A percentile compares a stretch with the other conserved stretches of the same genome.
Evolutionary conservation across 2,329 filamentous ascomycete genomes (phyloP).

Genomic region (Cladorrhinum sp.): DNA sequence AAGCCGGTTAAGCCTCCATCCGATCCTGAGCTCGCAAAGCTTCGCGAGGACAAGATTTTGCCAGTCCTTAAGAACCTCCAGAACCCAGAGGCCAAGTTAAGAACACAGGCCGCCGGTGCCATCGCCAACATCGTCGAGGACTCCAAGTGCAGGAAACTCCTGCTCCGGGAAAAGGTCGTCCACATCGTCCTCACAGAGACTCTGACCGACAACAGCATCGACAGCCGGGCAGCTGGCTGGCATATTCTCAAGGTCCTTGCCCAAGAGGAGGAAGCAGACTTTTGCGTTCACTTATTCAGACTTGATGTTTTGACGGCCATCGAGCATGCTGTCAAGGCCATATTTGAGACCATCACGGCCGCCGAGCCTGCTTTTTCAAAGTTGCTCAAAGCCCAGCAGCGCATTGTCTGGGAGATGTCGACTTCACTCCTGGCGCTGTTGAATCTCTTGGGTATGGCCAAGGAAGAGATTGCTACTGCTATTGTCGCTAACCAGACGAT

Average conservation of each 20-base stretch:
- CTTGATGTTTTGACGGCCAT: constrained; percentile 60
- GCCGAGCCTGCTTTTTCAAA: constrained; percentile 44
- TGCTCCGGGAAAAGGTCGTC: constrained; percentile 65
- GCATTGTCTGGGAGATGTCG: constrained; percentile 52
- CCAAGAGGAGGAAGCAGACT: constrained; percentile 63
- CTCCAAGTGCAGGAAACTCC: constrained; percentile 58
- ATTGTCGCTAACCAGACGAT: constrained; percentile 50
- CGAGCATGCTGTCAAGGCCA: constrained; percentile 50
- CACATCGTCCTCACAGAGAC: constrained; percentile 62
- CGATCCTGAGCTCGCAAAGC: constrained; percentile 61
- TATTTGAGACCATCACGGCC: constrained; percentile 41
- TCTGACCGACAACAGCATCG: constrained; percentile 59
- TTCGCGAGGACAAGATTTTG: constrained; percentile 61
- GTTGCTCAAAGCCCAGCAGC: constrained; percentile 51
- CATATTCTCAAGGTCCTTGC: constrained; percentile 60
- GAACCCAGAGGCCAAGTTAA: constrained; percentile 56
- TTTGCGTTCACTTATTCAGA: constrained; percentile 63
- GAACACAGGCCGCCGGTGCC: constrained; percentile 56
- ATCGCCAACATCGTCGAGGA: constrained; percentile 63
- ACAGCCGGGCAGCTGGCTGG: constrained; percentile 66
- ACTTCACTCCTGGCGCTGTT: constrained; percentile 53
- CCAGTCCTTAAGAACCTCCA: constrained; percentile 61
- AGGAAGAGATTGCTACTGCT: constrained; percentile 57
- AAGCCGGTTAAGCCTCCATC: constrained; percentile 59
- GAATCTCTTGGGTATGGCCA: constrained; percentile 54